A percentile compares a stretch with the other conserved stretches of the same genome.
Conservation (phyloP, 306 rosid genomes). For the Medicago arabica region DNA sequence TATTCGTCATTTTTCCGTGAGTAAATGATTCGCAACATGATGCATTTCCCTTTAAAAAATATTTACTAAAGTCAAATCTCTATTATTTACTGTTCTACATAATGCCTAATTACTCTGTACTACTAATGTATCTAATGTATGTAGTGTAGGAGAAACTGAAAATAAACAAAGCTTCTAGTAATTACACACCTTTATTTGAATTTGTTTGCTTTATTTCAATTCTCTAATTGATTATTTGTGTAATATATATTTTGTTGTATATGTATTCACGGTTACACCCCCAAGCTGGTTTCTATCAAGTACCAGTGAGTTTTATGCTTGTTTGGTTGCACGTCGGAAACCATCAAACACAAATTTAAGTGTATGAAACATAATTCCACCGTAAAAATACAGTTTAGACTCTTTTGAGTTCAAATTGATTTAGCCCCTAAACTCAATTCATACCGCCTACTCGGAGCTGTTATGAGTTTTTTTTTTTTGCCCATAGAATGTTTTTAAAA, state of each 20-base stretch:
- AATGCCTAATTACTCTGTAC: slow-evolving; percentile 14
- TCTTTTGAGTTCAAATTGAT: neutral
- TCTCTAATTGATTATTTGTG: slow-evolving; percentile 41
- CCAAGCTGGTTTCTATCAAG: slow-evolving; percentile 55
- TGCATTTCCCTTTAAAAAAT: neutral
- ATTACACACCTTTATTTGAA: slow-evolving; percentile 31
- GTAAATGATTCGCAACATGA: no score
- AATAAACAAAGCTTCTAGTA: no score
- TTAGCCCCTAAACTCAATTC: slow-evolving; percentile 8
- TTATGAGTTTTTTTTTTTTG: neutral
- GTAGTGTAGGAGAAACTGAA: no score
- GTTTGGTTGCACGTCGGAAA: neutral
- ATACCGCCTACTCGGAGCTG: neutral
- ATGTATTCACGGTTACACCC: slow-evolving; percentile 78
- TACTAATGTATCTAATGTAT: no score
- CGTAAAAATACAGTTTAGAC: neutral
- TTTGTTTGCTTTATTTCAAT: slow-evolving; percentile 4
- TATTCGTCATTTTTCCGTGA: no score
- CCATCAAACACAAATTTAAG: neutral
- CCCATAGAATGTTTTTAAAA: neutral
- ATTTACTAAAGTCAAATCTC: slow-evolving; percentile 8
- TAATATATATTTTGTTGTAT: slow-evolving; percentile 50
- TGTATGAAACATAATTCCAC: neutral
- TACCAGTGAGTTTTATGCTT: slow-evolving; percentile 60
- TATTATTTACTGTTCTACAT: slow-evolving; percentile 8